Conservation (phyloP, 2,329 filamentous ascomycete species). For the Immersiporthe knoxdaviesiana region DNA sequence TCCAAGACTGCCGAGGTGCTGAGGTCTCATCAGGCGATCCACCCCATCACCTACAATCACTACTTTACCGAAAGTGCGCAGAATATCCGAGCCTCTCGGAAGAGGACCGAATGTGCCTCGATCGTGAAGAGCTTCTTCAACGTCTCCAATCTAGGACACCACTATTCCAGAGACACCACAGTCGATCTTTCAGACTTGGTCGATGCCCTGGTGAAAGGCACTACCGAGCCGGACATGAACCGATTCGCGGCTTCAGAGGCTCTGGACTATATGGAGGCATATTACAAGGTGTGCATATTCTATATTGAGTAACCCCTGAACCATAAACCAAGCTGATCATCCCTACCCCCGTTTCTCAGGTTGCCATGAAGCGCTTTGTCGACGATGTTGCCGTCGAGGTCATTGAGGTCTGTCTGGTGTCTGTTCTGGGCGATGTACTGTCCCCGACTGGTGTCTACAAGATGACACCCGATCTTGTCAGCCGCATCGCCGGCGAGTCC, state of each 20-base stretch:
- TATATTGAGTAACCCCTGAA: too few species aligned
- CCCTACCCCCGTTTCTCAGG: constrained; percentile 37
- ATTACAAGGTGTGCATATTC: constrained; percentile 39
- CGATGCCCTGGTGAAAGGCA: neutral
- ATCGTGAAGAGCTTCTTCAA: neutral
- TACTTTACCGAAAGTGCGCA: constrained; percentile 39
- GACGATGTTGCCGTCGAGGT: constrained; percentile 48
- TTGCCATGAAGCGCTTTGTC: constrained; percentile 48
- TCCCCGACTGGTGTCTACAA: neutral
- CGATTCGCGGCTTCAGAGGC: constrained; percentile 38
- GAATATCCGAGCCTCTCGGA: constrained; percentile 39
- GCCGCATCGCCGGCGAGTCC: constrained; percentile 46
- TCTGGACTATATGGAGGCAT: constrained; percentile 41
- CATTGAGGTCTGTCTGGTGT: constrained; percentile 40
- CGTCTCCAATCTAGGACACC: constrained; percentile 1
- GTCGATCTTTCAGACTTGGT: neutral
- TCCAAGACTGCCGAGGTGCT: constrained; percentile 44
- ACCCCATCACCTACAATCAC: constrained; percentile 59
- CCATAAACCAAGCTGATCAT: neutral
- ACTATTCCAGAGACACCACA: too few species aligned
- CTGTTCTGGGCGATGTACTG: neutral
- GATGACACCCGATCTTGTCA: constrained; percentile 35
- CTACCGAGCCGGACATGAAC: constrained; percentile 35
- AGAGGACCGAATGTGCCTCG: neutral
- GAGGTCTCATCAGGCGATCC: constrained; percentile 39